These are phyloP conservation scores for Proliferodiscus dingleyae DNA, from an alignment of 2,329 filamentous ascomycete species.

Conservation along the genomic window DNA sequence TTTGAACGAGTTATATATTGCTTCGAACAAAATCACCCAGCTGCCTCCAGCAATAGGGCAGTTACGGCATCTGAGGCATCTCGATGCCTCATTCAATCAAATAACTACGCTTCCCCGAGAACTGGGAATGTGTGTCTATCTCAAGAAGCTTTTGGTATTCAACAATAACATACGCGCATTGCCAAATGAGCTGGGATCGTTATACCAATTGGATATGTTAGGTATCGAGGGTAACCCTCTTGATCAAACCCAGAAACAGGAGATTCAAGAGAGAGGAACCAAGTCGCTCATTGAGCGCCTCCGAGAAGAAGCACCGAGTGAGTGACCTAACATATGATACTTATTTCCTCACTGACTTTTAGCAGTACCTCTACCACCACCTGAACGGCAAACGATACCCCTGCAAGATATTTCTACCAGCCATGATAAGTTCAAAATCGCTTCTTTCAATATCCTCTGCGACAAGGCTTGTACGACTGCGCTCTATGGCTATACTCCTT, in stretches of 20 bases:
- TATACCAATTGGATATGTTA: slow-evolving; percentile 82
- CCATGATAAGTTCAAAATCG: slow-evolving; percentile 71
- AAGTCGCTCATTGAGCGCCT: slow-evolving; percentile 77
- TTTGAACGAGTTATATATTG: slow-evolving; percentile 85
- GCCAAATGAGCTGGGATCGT: slow-evolving; percentile 80
- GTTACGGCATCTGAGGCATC: slow-evolving; percentile 71
- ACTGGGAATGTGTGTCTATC: slow-evolving; percentile 92
- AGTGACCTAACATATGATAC: slow-evolving; percentile 35
- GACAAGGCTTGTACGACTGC: slow-evolving; percentile 83
- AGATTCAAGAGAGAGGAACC: slow-evolving; percentile 83
- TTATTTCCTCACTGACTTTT: slow-evolving; percentile 7
- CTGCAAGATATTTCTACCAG: slow-evolving; percentile 60
- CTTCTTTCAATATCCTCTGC: slow-evolving; percentile 95
- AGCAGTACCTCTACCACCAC: slow-evolving; percentile 71
- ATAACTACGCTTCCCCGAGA: slow-evolving; percentile 78
- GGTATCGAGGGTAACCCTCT: slow-evolving; percentile 91
- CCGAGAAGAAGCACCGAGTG: slow-evolving; percentile 80
- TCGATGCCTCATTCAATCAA: slow-evolving; percentile 88
- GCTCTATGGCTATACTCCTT: slow-evolving; percentile 87
- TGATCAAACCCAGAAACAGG: slow-evolving; percentile 68
- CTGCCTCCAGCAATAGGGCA: slow-evolving; percentile 80
- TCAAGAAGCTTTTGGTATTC: slow-evolving; percentile 81
- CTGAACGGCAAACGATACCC: slow-evolving; percentile 71
- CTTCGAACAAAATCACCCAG: slow-evolving; percentile 80
- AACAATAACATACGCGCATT: slow-evolving; percentile 83